These are phyloP conservation scores for Aspergillus costaricaensis DNA, from an alignment of 2,329 filamentous ascomycete species.

Conservation along the genomic window DNA sequence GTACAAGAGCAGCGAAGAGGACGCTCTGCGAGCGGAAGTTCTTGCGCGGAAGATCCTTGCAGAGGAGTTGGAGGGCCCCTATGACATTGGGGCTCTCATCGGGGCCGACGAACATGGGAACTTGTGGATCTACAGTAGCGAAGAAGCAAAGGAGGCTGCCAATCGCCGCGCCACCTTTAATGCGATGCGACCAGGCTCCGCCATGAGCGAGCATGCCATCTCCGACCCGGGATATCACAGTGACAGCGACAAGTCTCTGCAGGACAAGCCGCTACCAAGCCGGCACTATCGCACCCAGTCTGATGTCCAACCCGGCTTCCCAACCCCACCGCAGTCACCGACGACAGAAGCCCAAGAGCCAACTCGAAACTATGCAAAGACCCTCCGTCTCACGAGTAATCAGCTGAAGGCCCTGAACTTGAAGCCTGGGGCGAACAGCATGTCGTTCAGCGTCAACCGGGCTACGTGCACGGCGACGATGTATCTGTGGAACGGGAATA, in stretches of 20 bases:
- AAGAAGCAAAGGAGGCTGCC: conserved; percentile 90
- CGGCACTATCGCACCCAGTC: conserved; percentile 63
- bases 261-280: conserved; percentile 61
- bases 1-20: conserved; percentile 92
- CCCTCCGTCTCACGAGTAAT: conserved; percentile 88
- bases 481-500: conserved; percentile 90
- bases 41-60: conserved; percentile 88
- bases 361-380: conserved; percentile 92
- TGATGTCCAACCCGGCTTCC: conserved; percentile 67
- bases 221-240: conserved; percentile 96
- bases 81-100: conserved; percentile 93
- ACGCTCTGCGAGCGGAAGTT: conserved; percentile 88
- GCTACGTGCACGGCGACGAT: conserved; percentile 90
- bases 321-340: conserved; percentile 59
- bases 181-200: conserved; percentile 53
- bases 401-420: conserved; percentile 85
- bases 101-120: conserved; percentile 95
- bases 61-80: conserved; percentile 90
- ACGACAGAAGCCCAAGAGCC: conserved; percentile 60
- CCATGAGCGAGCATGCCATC: conserved; percentile 70
- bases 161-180: conserved; percentile 62
- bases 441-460: conserved; percentile 95
- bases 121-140: conserved; percentile 98
- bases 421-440: conserved; percentile 81
- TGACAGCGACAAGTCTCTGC: conserved; percentile 69